Conservation (phyloP, 148 eudicot species). For the Oxyria digyna region DNA sequence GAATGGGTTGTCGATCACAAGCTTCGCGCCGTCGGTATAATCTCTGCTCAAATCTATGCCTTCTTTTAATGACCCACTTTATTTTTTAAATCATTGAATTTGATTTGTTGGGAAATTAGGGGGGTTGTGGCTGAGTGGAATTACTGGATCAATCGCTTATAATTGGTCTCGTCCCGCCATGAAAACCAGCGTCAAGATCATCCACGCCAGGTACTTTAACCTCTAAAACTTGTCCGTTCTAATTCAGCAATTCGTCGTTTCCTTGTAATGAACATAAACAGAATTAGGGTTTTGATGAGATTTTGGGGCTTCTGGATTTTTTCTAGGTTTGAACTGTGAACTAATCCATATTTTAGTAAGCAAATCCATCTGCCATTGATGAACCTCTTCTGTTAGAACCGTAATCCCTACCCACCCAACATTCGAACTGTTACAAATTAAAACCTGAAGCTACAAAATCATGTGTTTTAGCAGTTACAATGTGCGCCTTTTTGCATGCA, state of each 20-base stretch:
- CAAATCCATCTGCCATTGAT: too few species aligned
- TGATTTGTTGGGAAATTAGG: constrained; percentile 18
- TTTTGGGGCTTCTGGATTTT: neutral
- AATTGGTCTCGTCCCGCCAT: constrained; percentile 63
- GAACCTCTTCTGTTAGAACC: too few species aligned
- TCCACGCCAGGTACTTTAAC: constrained; percentile 45
- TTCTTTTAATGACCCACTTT: neutral
- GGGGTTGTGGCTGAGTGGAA: constrained; percentile 46
- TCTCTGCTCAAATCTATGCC: neutral
- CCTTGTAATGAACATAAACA: neutral
- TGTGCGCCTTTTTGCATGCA: too few species aligned
- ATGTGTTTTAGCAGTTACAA: too few species aligned
- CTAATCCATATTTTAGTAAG: neutral
- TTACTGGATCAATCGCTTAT: constrained; percentile 51
- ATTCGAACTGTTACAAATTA: too few species aligned
- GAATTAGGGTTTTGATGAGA: neutral
- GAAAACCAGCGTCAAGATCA: constrained; percentile 66
- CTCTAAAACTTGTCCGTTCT: neutral
- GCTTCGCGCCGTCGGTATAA: constrained; percentile 47
- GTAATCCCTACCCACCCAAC: too few species aligned
- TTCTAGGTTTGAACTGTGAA: neutral
- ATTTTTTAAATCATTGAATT: neutral
- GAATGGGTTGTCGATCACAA: constrained; percentile 65
- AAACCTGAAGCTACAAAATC: neutral
- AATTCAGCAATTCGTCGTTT: neutral